Percentiles rank a stretch among this genome's conserved stretches.
Conservation (phyloP, 2,329 filamentous ascomycete genomes). For the Aotearoamyces nothofagi region DNA sequence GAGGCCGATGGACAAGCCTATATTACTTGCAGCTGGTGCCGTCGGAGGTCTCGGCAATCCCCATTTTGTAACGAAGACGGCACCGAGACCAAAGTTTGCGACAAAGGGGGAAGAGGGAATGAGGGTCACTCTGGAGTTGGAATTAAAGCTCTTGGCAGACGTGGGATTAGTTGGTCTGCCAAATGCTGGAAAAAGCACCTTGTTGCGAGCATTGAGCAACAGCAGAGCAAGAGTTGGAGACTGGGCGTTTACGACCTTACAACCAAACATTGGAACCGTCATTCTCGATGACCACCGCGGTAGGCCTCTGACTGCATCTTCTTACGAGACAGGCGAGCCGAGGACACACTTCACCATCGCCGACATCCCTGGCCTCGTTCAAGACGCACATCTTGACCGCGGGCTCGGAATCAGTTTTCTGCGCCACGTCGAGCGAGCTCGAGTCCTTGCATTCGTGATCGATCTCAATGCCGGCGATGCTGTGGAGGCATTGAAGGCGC, state of each 20-base stretch:
- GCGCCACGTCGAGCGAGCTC: constrained; percentile 84
- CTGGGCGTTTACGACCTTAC: constrained; percentile 94
- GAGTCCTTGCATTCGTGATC: constrained; percentile 84
- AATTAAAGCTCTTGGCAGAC: constrained; percentile 89
- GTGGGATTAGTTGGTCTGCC: constrained; percentile 88
- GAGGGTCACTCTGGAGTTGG: constrained; percentile 66
- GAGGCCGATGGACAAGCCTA: constrained; percentile 64
- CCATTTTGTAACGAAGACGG: constrained; percentile 70
- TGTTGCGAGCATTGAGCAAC: constrained; percentile 75
- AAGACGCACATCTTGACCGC: constrained; percentile 82
- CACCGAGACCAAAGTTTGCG: constrained; percentile 68
- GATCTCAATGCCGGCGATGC: constrained; percentile 73
- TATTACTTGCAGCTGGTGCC: constrained; percentile 75
- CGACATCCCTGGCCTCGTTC: constrained; percentile 87
- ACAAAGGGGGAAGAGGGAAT: constrained; percentile 73
- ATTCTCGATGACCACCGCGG: constrained; percentile 79
- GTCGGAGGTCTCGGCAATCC: constrained; percentile 87
- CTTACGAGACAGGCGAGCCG: constrained; percentile 31
- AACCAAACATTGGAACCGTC: constrained; percentile 91
- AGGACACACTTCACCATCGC: constrained; percentile 82
- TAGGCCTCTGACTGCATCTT: constrained; percentile 36
- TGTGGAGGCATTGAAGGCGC: constrained; percentile 57
- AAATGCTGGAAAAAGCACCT: constrained; percentile 90
- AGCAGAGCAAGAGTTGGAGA: constrained; percentile 79
- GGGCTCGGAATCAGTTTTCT: constrained; percentile 86